These are phyloP conservation scores for Pseudogymnoascus sp. DNA, from an alignment of 2,329 filamentous ascomycete genomes.

Conservation along the genomic window DNA sequence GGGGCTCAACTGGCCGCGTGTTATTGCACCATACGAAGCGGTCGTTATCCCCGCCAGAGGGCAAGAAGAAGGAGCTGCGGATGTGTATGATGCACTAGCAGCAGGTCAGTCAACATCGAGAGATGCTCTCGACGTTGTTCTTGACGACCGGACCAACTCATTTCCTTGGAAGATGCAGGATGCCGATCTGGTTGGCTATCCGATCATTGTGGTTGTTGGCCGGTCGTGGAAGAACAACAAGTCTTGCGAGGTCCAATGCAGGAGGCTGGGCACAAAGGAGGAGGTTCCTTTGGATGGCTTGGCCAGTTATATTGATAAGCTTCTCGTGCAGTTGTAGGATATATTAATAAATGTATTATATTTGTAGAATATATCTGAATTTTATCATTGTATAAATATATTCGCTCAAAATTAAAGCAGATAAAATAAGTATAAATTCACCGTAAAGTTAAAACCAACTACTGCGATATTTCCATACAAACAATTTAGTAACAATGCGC, in stretches of 20 bases:
- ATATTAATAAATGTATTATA: background rate
- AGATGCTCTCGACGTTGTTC: slow-evolving; percentile 50
- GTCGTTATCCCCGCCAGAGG: slow-evolving; percentile 53
- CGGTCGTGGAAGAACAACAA: slow-evolving; percentile 48
- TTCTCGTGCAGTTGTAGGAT: slow-evolving; percentile 12
- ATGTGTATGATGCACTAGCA: slow-evolving; percentile 57
- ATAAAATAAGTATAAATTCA: too few species aligned
- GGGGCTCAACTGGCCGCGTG: slow-evolving; percentile 82
- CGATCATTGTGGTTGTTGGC: slow-evolving; percentile 73
- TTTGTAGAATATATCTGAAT: background rate
- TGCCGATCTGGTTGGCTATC: slow-evolving; percentile 84
- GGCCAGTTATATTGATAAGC: slow-evolving; percentile 2
- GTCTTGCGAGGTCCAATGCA: slow-evolving; percentile 29
- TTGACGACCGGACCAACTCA: slow-evolving; percentile 65
- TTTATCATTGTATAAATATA: too few species aligned
- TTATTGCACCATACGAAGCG: slow-evolving; percentile 77
- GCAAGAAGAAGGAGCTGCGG: slow-evolving; percentile 41
- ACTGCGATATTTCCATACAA: too few species aligned
- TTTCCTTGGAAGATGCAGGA: slow-evolving; percentile 85
- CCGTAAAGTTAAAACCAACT: too few species aligned
- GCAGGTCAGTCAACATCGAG: background rate
- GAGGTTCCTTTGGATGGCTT: slow-evolving; percentile 21
- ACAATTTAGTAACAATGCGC: too few species aligned
- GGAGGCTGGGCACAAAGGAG: slow-evolving; percentile 21
- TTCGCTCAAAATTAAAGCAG: too few species aligned